Evolutionary conservation across 2,329 filamentous ascomycete genomes (phyloP).

Genomic region (Coniella lustricola): DNA sequence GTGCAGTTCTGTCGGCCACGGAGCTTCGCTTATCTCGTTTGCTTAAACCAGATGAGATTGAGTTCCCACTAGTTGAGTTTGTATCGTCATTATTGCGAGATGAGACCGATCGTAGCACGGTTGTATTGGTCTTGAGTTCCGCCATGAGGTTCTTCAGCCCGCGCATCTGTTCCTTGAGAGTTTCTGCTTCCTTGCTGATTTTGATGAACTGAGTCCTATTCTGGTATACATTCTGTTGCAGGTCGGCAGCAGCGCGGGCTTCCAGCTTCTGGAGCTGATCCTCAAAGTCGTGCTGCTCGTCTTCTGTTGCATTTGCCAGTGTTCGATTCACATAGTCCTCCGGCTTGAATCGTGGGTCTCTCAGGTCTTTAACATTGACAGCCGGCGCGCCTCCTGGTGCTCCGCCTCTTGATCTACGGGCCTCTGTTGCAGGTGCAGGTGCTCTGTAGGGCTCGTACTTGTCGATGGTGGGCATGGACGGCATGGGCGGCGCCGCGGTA

Average conservation of each 20-base stretch:
- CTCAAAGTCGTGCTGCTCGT: conserved; percentile 80
- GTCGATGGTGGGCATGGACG: conserved; percentile 53
- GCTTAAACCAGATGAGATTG: conserved; percentile 49
- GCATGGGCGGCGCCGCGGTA: conserved; percentile 61
- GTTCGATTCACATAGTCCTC: conserved; percentile 55
- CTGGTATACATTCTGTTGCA: conserved; percentile 94
- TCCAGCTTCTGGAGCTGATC: conserved; percentile 69
- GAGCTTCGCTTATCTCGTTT: conserved; percentile 83
- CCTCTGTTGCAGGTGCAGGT: conserved; percentile 8
- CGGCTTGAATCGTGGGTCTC: conserved; percentile 63
- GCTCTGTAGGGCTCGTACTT: conserved; percentile 47
- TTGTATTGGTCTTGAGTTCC: conserved; percentile 76
- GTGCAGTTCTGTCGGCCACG: conserved; percentile 61
- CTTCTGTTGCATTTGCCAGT: conserved; percentile 77
- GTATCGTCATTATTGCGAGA: conserved; percentile 42
- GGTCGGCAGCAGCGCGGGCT: conserved; percentile 68
- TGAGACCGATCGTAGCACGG: conserved; percentile 55
- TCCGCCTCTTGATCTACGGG: conserved; percentile 26
- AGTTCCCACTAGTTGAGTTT: conserved; percentile 38
- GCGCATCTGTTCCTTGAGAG: conserved; percentile 93
- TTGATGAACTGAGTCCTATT: conserved; percentile 98
- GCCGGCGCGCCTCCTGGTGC: conserved; percentile 49
- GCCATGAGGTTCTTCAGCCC: conserved; percentile 85
- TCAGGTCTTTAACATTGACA: conserved; percentile 70
- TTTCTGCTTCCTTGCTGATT: conserved; percentile 98